These are phyloP conservation scores for Leccinum uliginosum DNA, from an alignment of 768 basidiomycete genomes.

Conservation along the genomic window DNA sequence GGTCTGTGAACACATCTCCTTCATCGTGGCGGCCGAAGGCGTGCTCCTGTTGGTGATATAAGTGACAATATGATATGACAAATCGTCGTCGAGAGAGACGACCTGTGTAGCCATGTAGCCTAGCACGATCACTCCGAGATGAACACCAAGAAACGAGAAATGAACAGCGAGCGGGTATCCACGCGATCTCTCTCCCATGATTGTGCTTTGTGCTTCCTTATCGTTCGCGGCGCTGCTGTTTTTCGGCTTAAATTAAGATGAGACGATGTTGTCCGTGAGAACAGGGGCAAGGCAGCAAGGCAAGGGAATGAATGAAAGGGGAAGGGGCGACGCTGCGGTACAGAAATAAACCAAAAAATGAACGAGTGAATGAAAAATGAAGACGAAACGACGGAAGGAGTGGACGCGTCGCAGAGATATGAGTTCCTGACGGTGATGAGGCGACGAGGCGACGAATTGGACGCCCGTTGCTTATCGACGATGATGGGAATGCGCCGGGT, in stretches of 20 bases:
- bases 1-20: neutral
- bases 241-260: neutral
- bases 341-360: conserved; percentile 6
- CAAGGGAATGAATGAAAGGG: neutral
- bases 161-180: conserved; percentile 2
- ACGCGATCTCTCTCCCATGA: conserved; percentile 8
- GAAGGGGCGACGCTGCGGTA: neutral
- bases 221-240: neutral
- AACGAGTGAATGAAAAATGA: neutral
- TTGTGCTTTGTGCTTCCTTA: neutral
- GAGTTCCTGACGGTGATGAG: conserved; percentile 1
- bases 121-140: conserved; percentile 13
- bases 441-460: neutral
- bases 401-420: neutral
- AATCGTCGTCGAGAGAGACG: neutral
- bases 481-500: neutral
- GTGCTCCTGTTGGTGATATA: neutral
- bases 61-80: neutral
- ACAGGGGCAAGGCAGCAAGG: neutral
- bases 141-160: conserved; percentile 3
- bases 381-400: neutral
- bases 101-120: neutral
- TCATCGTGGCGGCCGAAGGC: neutral
- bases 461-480: conserved; percentile 5
- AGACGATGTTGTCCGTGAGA: neutral